Base-by-base conservation (phyloP, 1,139 yeast species). In the Yamadazyma epiphylla region DNA sequence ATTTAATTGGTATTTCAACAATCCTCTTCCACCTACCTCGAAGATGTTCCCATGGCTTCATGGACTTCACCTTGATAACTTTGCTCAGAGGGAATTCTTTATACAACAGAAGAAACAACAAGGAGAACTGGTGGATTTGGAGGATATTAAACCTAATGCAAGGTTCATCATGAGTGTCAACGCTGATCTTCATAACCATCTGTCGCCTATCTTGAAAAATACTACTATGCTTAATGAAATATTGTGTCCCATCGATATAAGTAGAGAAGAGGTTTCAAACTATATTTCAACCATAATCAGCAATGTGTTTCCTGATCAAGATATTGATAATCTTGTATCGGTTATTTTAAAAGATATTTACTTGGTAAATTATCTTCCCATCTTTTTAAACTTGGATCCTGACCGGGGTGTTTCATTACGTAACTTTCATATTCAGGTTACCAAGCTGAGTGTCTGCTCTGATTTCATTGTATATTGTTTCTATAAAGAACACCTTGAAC, bases 31-130 rank as follows among this genome's bases (percentile, higher is more conserved):
- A 0, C 75, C 71, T 2, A 80, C 91, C 10, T 71, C 64, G 16
- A 53, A 49, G 6, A 75, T 88, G 70, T 89, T 88, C 46, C 97
- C 97, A 1, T 88, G 96, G 96, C 65, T 86, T 25, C 96, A 88
- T 51, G 94, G 95, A 0, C 57, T 78, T 15, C 76, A 75, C 41
- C 55, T 51, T 20, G 70, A 65, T 24, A 75, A 75, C 45, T 61
- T 60, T 39, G 74, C 79, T 3, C 81, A 75, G 43, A 53, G 65
- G 25, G 60, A 57, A 30, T 68, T 60, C 40, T 67, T 68, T 38
- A 38, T 57, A 11, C 50, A 52, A 28, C 68, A 60, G 32, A 56
- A 50, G 31, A 55, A 17, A 12, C 32, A 35, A 20, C 38, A 21
- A 11, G 19, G 22, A n/a, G 14, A 31, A 12, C 13, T 46, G 22